These are phyloP conservation scores for Ogataea thermomethanolica DNA, from an alignment of 805 yeast species.

Conservation along the genomic window DNA sequence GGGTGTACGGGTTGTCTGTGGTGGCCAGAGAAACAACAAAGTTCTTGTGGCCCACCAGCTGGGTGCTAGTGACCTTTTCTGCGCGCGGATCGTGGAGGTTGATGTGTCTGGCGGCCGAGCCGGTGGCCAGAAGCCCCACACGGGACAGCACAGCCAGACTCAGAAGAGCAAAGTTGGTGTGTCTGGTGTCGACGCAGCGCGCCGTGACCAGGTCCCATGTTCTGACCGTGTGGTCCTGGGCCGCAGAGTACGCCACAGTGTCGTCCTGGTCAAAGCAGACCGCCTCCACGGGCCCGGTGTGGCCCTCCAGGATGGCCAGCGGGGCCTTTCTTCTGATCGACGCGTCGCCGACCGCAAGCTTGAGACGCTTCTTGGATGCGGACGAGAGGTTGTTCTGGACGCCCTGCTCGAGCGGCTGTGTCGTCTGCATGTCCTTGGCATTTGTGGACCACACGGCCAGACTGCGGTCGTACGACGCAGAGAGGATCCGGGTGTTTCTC, in stretches of 20 bases:
- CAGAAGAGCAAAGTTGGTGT: conserved; percentile 80
- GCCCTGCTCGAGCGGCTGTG: conserved; percentile 40
- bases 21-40: conserved; percentile 79
- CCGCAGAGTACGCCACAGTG: conserved; percentile 88
- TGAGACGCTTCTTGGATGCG: conserved; percentile 85
- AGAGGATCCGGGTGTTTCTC: conserved; percentile 61
- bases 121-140: conserved; percentile 74
- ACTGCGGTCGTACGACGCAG: conserved; percentile 79
- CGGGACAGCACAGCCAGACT: conserved; percentile 68
- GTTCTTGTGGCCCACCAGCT: conserved; percentile 84
- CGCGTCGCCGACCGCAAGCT: conserved; percentile 72
- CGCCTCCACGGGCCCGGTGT: conserved; percentile 82
- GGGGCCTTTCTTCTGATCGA: conserved; percentile 80
- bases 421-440: conserved; percentile 73
- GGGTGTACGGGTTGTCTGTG: conserved; percentile 76
- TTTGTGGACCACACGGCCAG: conserved; percentile 88
- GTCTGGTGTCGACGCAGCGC: conserved; percentile 80
- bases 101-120: conserved; percentile 98
- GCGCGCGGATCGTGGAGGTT: conserved; percentile 90
- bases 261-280: conserved; percentile 73
- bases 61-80: conserved; percentile 59
- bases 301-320: conserved; percentile 73
- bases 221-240: conserved; percentile 91
- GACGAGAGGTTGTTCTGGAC: conserved; percentile 55
- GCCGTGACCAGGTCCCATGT: conserved; percentile 95